phyloP scores from a whole-genome alignment of 2,329 filamentous ascomycete species.

The Pseudogymnoascus sp. region DNA sequence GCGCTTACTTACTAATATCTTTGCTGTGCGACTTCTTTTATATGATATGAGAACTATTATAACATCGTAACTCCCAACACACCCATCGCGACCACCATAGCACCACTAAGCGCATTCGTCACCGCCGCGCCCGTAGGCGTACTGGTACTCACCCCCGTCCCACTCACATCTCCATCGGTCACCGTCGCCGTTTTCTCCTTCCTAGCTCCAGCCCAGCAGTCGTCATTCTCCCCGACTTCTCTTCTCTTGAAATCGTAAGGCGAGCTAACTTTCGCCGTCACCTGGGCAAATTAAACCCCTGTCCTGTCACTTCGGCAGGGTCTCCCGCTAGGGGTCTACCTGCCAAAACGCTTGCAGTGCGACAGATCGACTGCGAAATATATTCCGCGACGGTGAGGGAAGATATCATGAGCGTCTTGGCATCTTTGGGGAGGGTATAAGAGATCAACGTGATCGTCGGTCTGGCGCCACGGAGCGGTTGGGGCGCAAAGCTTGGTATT shows the following conservation, averaged over 20 bases:
- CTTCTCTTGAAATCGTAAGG: background rate
- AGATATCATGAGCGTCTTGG: background rate
- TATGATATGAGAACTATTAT: background rate
- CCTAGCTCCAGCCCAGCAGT: background rate
- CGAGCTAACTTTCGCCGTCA: background rate
- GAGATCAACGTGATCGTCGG: background rate
- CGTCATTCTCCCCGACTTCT: background rate
- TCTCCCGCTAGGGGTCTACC: background rate
- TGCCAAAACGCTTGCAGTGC: background rate
- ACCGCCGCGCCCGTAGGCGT: background rate
- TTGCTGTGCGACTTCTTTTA: too few species aligned
- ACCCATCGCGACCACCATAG: background rate
- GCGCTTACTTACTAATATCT: background rate
- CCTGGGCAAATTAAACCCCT: background rate
- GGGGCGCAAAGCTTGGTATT: background rate
- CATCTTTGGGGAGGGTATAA: background rate
- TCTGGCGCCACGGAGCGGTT: background rate
- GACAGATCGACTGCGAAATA: background rate
- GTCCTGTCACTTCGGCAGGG: background rate
- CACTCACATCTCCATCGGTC: background rate
- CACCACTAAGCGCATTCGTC: background rate
- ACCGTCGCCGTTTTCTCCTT: background rate
- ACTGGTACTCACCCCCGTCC: background rate
- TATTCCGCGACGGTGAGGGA: background rate
- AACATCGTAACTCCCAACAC: background rate